Evolutionary conservation across 2,329 filamentous ascomycete species (phyloP).

Genomic region (Dactylella cylindrospora): DNA sequence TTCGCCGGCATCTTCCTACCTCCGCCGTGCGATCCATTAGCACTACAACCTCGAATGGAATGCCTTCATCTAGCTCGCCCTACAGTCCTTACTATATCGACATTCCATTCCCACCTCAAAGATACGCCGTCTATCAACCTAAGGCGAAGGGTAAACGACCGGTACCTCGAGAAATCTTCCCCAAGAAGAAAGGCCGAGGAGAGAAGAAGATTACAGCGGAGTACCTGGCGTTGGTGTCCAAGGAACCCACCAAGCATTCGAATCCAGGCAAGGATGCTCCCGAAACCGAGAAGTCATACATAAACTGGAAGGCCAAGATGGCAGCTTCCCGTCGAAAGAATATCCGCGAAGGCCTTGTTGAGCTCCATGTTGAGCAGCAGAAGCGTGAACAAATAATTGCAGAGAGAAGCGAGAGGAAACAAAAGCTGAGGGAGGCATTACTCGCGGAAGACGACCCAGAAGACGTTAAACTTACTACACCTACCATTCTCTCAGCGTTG

Average conservation of each 20-base stretch:
- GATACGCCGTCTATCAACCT: conserved; percentile 31
- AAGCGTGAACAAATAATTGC: conserved; percentile 52
- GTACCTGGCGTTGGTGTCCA: conserved; percentile 43
- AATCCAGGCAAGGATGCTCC: conserved; percentile 51
- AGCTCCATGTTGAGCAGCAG: conserved; percentile 68
- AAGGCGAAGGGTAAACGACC: conserved; percentile 30
- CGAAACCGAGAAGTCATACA: conserved; percentile 50
- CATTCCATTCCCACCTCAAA: conserved; percentile 38
- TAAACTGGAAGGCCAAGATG: conserved; percentile 71
- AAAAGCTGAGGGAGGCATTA: conserved; percentile 57
- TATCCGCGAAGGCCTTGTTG: conserved; percentile 68
- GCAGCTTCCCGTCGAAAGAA: conserved; percentile 71
- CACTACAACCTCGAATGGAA: conserved; percentile 10
- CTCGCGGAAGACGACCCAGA: conserved; percentile 68
- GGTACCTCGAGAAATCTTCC: conserved; percentile 33
- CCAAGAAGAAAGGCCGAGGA: conserved; percentile 4
- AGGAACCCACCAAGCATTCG: conserved; percentile 49
- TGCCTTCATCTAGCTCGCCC: conserved; percentile 20
- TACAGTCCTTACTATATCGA: conserved; percentile 40
- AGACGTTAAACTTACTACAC: conserved; percentile 74
- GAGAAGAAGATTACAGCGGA: conserved; percentile 20
- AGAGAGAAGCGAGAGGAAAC: conserved; percentile 56
- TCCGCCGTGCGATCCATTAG: conserved; percentile 23
- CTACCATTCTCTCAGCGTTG: conserved; percentile 61
- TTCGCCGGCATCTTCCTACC: conserved; percentile 10